A percentile compares a stretch with the other conserved stretches of the same genome.
phyloP scores from a whole-genome alignment of 495 filamentous ascomycete genomes.

The Xylaria longipes region DNA sequence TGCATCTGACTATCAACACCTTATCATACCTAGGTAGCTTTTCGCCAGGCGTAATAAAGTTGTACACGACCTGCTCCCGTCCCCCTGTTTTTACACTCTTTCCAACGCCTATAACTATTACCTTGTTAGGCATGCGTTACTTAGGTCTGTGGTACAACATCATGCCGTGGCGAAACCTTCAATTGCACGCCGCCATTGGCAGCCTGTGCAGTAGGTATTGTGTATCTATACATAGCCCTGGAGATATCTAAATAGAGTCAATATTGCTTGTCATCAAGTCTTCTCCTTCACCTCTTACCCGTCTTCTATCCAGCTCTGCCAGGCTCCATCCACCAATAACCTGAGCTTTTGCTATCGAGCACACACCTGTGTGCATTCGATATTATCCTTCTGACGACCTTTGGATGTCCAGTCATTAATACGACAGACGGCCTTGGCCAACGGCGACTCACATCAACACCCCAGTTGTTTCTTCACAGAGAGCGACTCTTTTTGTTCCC shows the following conservation, averaged over 20 bases:
- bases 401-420: not conserved
- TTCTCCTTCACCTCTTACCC: not conserved
- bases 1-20: not conserved
- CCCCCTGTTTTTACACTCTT: not conserved
- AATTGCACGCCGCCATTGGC: not conserved
- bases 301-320: not conserved
- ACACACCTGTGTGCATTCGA: not conserved
- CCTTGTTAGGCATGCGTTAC: not conserved
- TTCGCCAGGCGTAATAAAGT: not conserved
- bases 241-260: not conserved
- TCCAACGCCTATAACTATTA: not conserved
- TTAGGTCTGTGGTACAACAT: not conserved
- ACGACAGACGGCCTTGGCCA: not conserved
- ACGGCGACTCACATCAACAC: not conserved
- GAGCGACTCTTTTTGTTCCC: not conserved
- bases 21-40: not conserved
- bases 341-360: not conserved
- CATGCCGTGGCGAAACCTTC: not conserved
- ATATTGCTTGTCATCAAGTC: not conserved
- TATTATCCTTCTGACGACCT: not conserved
- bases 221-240: not conserved
- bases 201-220: not conserved
- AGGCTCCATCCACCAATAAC: not conserved
- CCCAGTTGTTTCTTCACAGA: not conserved
- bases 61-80: not conserved